Evolutionary conservation across 352 stramenopile species (phyloP).

Genomic region (Phytophthora sojae): DNA sequence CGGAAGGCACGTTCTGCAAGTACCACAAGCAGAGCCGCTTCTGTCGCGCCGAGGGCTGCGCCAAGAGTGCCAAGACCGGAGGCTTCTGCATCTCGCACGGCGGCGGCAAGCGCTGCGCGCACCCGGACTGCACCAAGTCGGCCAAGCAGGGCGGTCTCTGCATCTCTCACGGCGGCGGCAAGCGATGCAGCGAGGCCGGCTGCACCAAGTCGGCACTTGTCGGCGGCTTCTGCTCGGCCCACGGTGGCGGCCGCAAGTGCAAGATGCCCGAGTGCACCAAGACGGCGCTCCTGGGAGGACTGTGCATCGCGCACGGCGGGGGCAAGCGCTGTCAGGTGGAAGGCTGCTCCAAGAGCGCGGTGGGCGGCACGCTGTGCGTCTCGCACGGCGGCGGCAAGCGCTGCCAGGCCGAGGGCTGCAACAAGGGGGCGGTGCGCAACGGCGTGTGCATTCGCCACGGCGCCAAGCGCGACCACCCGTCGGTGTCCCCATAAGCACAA

Average conservation of each 20-base stretch:
- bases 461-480: conserved; percentile 64
- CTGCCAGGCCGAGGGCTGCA: conserved; percentile 80
- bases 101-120: conserved; percentile 73
- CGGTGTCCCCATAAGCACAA: conserved; percentile 27
- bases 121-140: conserved; percentile 82
- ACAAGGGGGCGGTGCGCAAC: conserved; percentile 84
- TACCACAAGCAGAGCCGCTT: conserved; percentile 88
- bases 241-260: conserved; percentile 83
- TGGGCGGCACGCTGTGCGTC: conserved; percentile 71
- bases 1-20: conserved; percentile 80
- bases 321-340: conserved; percentile 82
- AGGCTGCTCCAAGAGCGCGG: conserved; percentile 70
- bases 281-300: conserved; percentile 77
- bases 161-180: conserved; percentile 85
- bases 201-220: conserved; percentile 87
- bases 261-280: conserved; percentile 77
- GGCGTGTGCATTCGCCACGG: conserved; percentile 90
- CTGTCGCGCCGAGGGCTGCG: conserved; percentile 69
- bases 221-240: conserved; percentile 84
- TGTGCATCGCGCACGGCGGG: conserved; percentile 84
- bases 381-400: conserved; percentile 79
- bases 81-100: conserved; percentile 81
- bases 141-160: conserved; percentile 86
- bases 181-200: conserved; percentile 73
- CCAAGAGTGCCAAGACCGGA: conserved; percentile 84